Base-by-base conservation (phyloP, 2,329 filamentous ascomycete species). In the Nectriaceae sp. region DNA sequence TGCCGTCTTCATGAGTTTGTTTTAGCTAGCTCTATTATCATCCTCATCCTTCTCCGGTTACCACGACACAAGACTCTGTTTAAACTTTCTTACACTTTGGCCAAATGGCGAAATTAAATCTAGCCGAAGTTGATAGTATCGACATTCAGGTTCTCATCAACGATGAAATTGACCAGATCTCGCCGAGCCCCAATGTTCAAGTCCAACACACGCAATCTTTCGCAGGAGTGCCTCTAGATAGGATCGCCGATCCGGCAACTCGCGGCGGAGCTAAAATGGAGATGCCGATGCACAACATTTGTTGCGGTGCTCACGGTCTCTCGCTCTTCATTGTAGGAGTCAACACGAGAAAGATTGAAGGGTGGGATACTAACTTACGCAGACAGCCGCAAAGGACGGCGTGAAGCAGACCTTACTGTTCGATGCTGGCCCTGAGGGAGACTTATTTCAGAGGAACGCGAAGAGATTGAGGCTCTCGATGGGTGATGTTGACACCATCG, bases 111-210 rank as follows among this genome's bases (percentile, higher is more conserved):
- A 31, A 31, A 8, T 10, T 31, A 8, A 15, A 31, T 10, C 15
- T 31, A 31, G 26, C 15, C 26, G 26, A 31, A 36, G 57, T 66
- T 21, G 59, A 66, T 47, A 56, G 49, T 41, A 66, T 80, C 21
- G 75, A 79, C 26, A 72, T 77, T 20, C 62, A 70, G 4, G 70
- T 79, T 24, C 73, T 82, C 48, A 71, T 82, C 47, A 75, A 80
- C 61, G 77, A 82, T 65, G 78, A 82, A 50, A 65, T 80, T 36
- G 77, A 82, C 54, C 71, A 75, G 4, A 71, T 81, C 48, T 80
- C 77, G 1, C 70, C 73, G 2, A 67, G 71, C 16, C 65, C 73
- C 1, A 70, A 73, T 18, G 66, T 72, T 6, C 71, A 69, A 2
- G 67, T 79, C 38, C 63, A 72, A 20, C 63, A 76, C 21, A 55